Base-by-base conservation (phyloP, 495 filamentous ascomycete genomes). In the Choiromyces venosus region DNA sequence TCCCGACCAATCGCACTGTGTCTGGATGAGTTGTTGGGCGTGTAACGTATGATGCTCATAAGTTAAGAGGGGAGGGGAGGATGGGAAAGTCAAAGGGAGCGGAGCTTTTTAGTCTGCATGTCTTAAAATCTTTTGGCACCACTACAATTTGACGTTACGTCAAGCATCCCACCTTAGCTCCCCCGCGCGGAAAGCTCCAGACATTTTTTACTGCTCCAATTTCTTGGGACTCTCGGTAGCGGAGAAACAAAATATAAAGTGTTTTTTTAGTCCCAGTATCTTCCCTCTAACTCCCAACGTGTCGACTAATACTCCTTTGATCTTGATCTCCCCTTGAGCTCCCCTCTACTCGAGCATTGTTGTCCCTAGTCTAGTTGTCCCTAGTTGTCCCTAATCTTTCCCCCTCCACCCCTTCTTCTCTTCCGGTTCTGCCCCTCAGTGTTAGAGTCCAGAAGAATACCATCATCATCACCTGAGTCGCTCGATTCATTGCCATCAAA, bases 201-300 rank as follows among this genome's bases (percentile, higher is more conserved):
- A 76, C 25, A 14, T 66, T 69, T n/a, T 37, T 76, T 67, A 42
- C 66, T 67, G n/a, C 68, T 68, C 46, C 8, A 56, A 25, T 29
- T 29, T 29, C 46, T n/a, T 4, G 46, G 21, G 7, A 25, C n/a
- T 14, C n/a, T 39, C 68, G 44, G 12, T 25, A 72, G 46, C 25
- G 38, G 40, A 40, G 46, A 77, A 76, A 68, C 56, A 66, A n/a
- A 70, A 73, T 77, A 77, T 76, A 77, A 77, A 73, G 52, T 56
- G 66, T 77, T 73, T 73, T n/a, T 65, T 67, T 38, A 66, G 36
- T 52, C 75, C 40, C 69, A 72, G 39, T 44, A 65, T 35, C 68
- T 76, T 67, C 74, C 72, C n/a, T 72, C 40, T 72, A 69, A 65
- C 73, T 77, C 65, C 66, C 69, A 72, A 66, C 39, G 29, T 66